These are phyloP conservation scores for Aspergillus glaucus DNA, from an alignment of 2,329 filamentous ascomycete species.

Conservation along the genomic window DNA sequence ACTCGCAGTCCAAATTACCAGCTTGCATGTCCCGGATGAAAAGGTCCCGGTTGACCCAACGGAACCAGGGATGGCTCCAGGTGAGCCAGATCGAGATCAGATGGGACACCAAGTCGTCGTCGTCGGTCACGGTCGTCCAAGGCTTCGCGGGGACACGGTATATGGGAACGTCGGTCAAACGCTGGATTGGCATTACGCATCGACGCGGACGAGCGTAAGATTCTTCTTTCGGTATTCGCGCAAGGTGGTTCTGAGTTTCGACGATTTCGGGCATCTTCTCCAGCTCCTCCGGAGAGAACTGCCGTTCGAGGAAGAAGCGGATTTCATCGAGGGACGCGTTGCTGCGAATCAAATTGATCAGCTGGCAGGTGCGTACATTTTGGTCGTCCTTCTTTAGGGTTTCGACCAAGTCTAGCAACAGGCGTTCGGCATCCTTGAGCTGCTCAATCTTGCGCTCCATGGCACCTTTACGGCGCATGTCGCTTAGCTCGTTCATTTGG, in stretches of 20 bases:
- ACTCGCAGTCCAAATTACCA: constrained; percentile 18
- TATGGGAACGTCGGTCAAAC: constrained; percentile 20
- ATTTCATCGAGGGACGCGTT: constrained; percentile 19
- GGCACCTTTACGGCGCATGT: constrained; percentile 22
- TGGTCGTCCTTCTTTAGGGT: constrained; percentile 12
- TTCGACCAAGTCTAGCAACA: constrained; percentile 12
- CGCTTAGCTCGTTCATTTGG: constrained; percentile 20
- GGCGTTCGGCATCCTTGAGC: constrained; percentile 12
- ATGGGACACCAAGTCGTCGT: constrained; percentile 27
- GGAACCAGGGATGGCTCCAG: constrained; percentile 24
- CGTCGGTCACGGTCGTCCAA: constrained; percentile 29
- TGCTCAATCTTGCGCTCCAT: constrained; percentile 18
- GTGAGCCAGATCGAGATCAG: constrained; percentile 29
- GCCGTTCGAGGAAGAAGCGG: constrained; percentile 11
- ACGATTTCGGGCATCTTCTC: constrained; percentile 11
- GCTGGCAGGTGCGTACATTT: constrained; percentile 11
- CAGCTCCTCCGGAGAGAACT: constrained; percentile 10
- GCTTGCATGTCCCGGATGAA: constrained; percentile 25
- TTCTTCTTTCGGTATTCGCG: neutral
- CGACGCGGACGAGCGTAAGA: constrained; percentile 4
- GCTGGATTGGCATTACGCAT: constrained; percentile 18
- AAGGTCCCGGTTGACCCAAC: constrained; percentile 25
- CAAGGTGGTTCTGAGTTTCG: constrained; percentile 9
- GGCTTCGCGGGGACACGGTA: constrained; percentile 23
- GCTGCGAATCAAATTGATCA: constrained; percentile 21